A percentile compares a stretch with the other conserved stretches of the same genome.
Evolutionary conservation across 73 alveolate genomes (phyloP).

Genomic region (Tetrahymena malaccensis): DNA sequence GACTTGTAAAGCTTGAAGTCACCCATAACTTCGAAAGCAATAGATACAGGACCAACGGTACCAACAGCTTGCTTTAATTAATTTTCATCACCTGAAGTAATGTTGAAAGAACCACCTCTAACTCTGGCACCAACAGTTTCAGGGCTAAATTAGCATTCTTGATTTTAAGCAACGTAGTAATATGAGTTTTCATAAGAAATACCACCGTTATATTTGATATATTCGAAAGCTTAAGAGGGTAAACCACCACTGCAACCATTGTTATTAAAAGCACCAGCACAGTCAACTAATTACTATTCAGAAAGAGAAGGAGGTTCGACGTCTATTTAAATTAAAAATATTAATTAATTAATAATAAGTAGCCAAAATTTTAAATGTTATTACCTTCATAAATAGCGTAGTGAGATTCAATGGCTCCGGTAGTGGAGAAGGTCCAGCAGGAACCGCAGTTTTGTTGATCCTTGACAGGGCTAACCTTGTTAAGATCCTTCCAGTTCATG

Average conservation of each 20-base stretch:
- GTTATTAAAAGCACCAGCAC: constrained; percentile 60
- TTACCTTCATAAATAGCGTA: background rate
- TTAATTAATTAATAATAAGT: background rate
- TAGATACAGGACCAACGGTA: constrained; percentile 18
- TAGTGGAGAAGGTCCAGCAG: constrained; percentile 80
- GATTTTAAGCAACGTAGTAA: background rate
- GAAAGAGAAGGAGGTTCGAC: constrained; percentile 48
- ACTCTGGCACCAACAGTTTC: background rate
- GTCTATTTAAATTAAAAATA: background rate
- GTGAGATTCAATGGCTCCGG: constrained; percentile 83
- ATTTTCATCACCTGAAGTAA: background rate
- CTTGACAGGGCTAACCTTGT: constrained; percentile 35
- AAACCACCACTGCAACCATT: constrained; percentile 80
- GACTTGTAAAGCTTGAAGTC: constrained; percentile 31
- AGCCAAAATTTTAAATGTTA: background rate
- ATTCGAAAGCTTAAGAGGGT: constrained; percentile 53
- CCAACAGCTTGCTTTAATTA: background rate
- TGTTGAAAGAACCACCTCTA: background rate
- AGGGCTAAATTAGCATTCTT: background rate
- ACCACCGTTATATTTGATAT: constrained; percentile 11
- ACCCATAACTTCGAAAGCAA: constrained; percentile 46
- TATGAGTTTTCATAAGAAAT: background rate
- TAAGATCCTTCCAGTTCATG: background rate
- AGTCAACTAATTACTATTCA: constrained; percentile 75
- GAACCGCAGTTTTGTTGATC: constrained; percentile 82